Conservation (phyloP, 495 filamentous ascomycete species). For the Cudoniella acicularis region DNA sequence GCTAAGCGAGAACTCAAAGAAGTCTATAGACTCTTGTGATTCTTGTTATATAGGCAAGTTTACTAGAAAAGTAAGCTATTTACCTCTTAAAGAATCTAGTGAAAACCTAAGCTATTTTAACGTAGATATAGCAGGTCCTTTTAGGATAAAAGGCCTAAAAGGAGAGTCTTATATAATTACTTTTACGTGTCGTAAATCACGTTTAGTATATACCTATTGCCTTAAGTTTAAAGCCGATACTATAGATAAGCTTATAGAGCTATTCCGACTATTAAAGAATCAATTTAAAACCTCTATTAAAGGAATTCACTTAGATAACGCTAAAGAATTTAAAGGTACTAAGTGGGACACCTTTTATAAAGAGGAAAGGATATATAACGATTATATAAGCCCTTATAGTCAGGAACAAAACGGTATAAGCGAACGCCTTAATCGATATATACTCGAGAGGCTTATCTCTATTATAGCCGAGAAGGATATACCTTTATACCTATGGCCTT, state of each 20-base stretch:
- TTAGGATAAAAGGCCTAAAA: constrained; percentile 3
- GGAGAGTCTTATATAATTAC: constrained; percentile 2
- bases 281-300: constrained; percentile 11
- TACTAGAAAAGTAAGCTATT: constrained; percentile 4
- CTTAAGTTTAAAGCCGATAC: not conserved
- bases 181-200: too few species aligned
- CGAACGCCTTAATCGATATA: constrained; percentile 5
- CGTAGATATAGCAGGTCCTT: constrained; percentile 5
- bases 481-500: constrained; percentile 9
- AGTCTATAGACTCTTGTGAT: not conserved
- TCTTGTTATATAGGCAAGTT: constrained; percentile 3
- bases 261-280: constrained; percentile 7
- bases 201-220: too few species aligned
- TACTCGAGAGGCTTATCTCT: constrained; percentile 3
- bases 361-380: constrained; percentile 5
- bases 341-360: constrained; percentile 2
- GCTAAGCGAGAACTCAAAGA: not conserved
- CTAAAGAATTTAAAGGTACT: constrained; percentile 9
- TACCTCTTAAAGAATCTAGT: not conserved
- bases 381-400: too few species aligned
- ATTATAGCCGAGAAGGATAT: constrained; percentile 6
- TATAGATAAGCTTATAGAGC: constrained; percentile 5
- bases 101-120: constrained; percentile 1
- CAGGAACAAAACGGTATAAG: too few species aligned
- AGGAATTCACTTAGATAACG: constrained; percentile 4